Evolutionary conservation across 768 basidiomycete species (phyloP), one percentile per base, ranked within the genome.

Genomic region (Erythrobasidium yunnanense): DNA sequence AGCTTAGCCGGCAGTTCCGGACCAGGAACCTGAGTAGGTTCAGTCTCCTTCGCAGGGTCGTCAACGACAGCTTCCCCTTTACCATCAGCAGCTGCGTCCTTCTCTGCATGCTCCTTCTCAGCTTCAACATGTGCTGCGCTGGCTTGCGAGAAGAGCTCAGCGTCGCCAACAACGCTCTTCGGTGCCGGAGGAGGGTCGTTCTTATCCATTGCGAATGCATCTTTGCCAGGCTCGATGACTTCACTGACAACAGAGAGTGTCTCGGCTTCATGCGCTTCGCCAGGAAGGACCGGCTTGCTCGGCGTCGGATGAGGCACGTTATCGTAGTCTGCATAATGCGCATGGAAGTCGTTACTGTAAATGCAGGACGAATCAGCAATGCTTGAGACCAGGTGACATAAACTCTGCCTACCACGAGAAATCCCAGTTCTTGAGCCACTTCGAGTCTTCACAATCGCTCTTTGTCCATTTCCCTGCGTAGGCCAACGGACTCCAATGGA

Each of bases 361-460:
- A n/a, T n/a, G n/a, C n/a, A n/a, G n/a, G n/a, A n/a, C n/a, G n/a
- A n/a, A n/a, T n/a, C n/a, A n/a, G n/a, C n/a, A n/a, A n/a, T n/a
- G n/a, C n/a, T n/a, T n/a, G n/a, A n/a, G n/a, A n/a, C n/a, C n/a
- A n/a, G n/a, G n/a, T n/a, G n/a, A n/a, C n/a, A n/a, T n/a, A n/a
- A n/a, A n/a, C n/a, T n/a, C n/a, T n/a, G 38, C 38, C n/a, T 42
- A 42, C 38, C 92, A 99, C 29, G 84, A 82, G 75, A 97, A 96
- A 77, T 99, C 95, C 95, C 95, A 99, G 3, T 85, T 87, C 78
- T 85, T 89, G 42, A 93, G 70, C 89, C 90, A 92, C 73, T 84
- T 85, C 0, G 89, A 84, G 42, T 78, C 81, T 55, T 81, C 75
- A 71, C 95, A 97, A 68, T 88, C 80, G 6, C 72, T 74, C 77